Percentiles rank a stretch among this genome's conserved stretches.
Conservation (phyloP, 2,329 filamentous ascomycete species). For the Emergomyces orientalis region DNA sequence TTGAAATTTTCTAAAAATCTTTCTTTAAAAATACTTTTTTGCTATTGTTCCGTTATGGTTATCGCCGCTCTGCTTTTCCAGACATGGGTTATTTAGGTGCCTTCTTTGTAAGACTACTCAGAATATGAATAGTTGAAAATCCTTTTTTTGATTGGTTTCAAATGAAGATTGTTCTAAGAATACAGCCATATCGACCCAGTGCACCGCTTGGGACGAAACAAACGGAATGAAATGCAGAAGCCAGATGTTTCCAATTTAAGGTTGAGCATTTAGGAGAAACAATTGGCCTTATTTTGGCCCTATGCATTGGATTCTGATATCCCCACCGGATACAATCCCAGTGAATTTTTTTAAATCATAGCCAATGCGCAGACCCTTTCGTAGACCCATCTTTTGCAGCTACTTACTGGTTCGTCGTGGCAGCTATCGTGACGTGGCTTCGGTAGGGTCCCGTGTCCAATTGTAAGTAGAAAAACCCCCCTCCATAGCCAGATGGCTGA, state of each 20-base stretch:
- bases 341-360: neutral
- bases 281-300: neutral
- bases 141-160: neutral
- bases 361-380: neutral
- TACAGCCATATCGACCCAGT: neutral
- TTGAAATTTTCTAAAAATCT: neutral
- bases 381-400: neutral
- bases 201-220: neutral
- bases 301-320: neutral
- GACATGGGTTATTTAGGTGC: neutral
- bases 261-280: neutral
- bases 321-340: neutral
- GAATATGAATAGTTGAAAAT: neutral
- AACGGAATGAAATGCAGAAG: neutral
- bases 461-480: neutral
- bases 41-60: neutral
- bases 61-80: neutral
- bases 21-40: neutral
- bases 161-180: neutral
- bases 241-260: neutral
- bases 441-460: slow-evolving; percentile 5
- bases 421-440: slow-evolving; percentile 2
- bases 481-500: neutral
- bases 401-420: slow-evolving; percentile 3
- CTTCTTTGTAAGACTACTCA: neutral